A percentile compares a stretch with the other conserved stretches of the same genome.
phyloP scores from a whole-genome alignment of 257 asterid species.

The Cordia subcordata region DNA sequence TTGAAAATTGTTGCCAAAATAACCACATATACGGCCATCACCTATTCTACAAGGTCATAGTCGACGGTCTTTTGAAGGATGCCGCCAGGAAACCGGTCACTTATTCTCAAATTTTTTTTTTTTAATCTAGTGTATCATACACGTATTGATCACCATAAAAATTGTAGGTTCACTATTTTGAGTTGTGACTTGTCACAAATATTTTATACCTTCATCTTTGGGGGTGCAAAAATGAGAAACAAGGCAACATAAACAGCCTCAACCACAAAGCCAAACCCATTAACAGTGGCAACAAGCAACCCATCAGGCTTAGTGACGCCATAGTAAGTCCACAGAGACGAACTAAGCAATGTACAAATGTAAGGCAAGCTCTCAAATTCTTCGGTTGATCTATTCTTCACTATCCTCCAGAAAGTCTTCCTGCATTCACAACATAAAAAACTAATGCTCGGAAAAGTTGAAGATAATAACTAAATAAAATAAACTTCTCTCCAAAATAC shows the following conservation, averaged over 20 bases:
- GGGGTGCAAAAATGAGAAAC: constrained; percentile 26
- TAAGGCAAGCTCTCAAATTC: constrained; percentile 39
- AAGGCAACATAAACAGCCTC: constrained; percentile 22
- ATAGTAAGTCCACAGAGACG: constrained; percentile 37
- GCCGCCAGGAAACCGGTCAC: too few species aligned
- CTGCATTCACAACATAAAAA: constrained; percentile 8
- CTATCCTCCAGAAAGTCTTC: constrained; percentile 27
- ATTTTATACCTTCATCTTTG: constrained; percentile 29
- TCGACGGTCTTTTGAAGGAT: too few species aligned
- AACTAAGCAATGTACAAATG: constrained; percentile 24
- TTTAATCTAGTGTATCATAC: too few species aligned
- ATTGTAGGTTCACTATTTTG: too few species aligned
- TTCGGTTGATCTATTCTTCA: constrained; percentile 23
- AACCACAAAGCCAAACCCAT: constrained; percentile 27
- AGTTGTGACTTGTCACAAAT: too few species aligned
- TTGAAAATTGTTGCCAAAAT: too few species aligned
- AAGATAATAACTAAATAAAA: background rate
- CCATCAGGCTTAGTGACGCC: constrained; percentile 27
- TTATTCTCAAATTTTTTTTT: too few species aligned
- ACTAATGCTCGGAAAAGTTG: background rate
- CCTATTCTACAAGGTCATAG: too few species aligned
- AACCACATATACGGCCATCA: too few species aligned
- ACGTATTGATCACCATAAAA: too few species aligned
- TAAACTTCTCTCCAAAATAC: too few species aligned
- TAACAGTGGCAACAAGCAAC: constrained; percentile 28